A percentile compares a stretch with the other conserved stretches of the same genome.
phyloP scores from a whole-genome alignment of 768 basidiomycete species.

The Clavaria fumosa region DNA sequence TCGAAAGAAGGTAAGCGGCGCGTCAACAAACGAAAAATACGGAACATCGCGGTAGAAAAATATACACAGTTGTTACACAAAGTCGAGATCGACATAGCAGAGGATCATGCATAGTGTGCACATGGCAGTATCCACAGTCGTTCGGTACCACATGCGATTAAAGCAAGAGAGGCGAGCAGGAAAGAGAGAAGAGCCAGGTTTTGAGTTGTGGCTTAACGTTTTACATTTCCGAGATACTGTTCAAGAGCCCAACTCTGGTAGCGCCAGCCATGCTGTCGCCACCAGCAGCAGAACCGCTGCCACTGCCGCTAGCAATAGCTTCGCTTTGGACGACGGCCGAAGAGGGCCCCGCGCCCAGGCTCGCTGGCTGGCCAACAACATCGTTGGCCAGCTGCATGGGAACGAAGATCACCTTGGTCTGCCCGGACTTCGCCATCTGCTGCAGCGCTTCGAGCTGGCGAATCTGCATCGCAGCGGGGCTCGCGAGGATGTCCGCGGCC shows the following conservation, averaged over 20 bases:
- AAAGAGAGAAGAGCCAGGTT: too few species aligned
- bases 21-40: too few species aligned
- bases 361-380: slow-evolving; percentile 35
- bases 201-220: too few species aligned
- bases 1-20: too few species aligned
- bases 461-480: slow-evolving; percentile 96
- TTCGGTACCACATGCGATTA: too few species aligned
- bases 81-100: too few species aligned
- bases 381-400: slow-evolving; percentile 84
- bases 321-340: slow-evolving; percentile 19
- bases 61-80: too few species aligned
- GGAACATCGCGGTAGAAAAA: too few species aligned
- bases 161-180: too few species aligned
- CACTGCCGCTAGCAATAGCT: slow-evolving; percentile 23
- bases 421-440: slow-evolving; percentile 83
- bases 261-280: slow-evolving; percentile 26
- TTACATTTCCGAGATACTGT: slow-evolving; percentile 33
- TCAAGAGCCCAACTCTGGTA: slow-evolving; percentile 40
- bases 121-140: too few species aligned
- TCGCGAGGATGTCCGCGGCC: slow-evolving; percentile 88
- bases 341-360: too few species aligned
- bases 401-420: slow-evolving; percentile 86
- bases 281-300: slow-evolving; percentile 20
- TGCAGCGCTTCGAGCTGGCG: slow-evolving; percentile 91
- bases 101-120: too few species aligned